These are phyloP conservation scores for Phialemoniopsis sp. DNA, from an alignment of 2,329 filamentous ascomycete species.

Conservation along the genomic window DNA sequence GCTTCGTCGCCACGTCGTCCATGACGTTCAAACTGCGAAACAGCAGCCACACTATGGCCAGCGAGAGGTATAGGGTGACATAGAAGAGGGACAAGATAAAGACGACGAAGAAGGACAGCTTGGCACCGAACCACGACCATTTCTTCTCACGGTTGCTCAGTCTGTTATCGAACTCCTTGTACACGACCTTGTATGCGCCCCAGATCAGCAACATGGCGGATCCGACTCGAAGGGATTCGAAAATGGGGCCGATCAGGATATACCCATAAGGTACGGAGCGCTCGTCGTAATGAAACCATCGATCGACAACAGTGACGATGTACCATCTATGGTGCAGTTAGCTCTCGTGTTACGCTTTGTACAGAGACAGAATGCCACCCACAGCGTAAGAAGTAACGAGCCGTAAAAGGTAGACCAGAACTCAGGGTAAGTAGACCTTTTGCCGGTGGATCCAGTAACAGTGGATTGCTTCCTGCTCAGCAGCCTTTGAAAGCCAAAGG, in stretches of 20 bases:
- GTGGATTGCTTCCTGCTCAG: too few relatives aligned
- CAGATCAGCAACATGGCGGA: slow-evolving; percentile 10
- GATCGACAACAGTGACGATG: slow-evolving; percentile 6
- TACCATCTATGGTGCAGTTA: slow-evolving; percentile 10
- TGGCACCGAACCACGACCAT: slow-evolving; percentile 3
- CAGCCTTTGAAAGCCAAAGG: too few relatives aligned
- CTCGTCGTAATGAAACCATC: slow-evolving; percentile 11
- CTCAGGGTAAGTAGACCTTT: too few relatives aligned
- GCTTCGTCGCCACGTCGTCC: slow-evolving; percentile 12
- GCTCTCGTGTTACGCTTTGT: too few relatives aligned
- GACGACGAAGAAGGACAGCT: slow-evolving; percentile 8
- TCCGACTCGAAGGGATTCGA: slow-evolving; percentile 6
- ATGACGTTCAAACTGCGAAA: slow-evolving; percentile 13
- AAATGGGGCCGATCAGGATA: slow-evolving; percentile 7
- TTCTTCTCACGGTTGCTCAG: too few relatives aligned
- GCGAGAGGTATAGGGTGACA: slow-evolving; percentile 4
- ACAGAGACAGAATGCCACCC: too few relatives aligned
- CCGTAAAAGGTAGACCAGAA: too few relatives aligned
- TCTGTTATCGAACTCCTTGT: too few relatives aligned
- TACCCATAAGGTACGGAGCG: slow-evolving; percentile 7
- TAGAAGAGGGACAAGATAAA: slow-evolving; percentile 10
- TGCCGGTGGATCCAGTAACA: too few relatives aligned
- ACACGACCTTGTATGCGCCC: slow-evolving; percentile 12
- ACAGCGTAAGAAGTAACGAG: too few relatives aligned
- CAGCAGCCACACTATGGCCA: slow-evolving; percentile 7